Base-by-base conservation (phyloP, 2,329 filamentous ascomycete genomes). In the Cladosporium sp. region DNA sequence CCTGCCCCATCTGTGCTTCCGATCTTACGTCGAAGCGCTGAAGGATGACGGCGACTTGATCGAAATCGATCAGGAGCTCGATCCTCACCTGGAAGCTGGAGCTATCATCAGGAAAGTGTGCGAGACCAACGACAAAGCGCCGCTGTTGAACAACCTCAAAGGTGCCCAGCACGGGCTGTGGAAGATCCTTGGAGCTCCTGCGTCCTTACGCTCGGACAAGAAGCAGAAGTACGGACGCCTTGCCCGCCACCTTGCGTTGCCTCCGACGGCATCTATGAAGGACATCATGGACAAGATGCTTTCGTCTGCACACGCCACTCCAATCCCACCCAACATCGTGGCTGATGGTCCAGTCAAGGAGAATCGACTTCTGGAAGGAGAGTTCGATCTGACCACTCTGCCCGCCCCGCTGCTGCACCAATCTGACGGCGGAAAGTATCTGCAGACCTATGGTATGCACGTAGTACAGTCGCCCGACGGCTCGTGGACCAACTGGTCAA, bases 391-490 rank as follows among this genome's bases (percentile, higher is more conserved):
- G 15, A 11, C 9, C 11, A 15, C 9, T 37, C 36, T 37, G 11
- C 36, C 80, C 0, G 71, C 70, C 0, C 80, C 79, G 0, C 51
- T 73, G 12, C 66, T 81, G 0, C 77, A 82, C 64, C 58, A 76
- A 59, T 64, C 67, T 0, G 80, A 82, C 58, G 79, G 80, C 0
- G 80, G 80, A 0, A 78, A 76, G 55, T 82, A 82, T 58, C 66
- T 82, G 20, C 78, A 81, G 60, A 82, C 79, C 0, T 79, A 76
- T 55, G 80, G 80, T 1, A 78, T 82, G 67, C 74, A 81, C 51
- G 66, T 81, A 9, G 63, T 82, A 0, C 75, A 77, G 60, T 71
- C 74, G 0, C 78, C 80, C 0, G 75, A 78, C 59, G 72, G 71
- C 1, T 69, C 67, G 11, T 82, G 80, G 80, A 79, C 76, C 0